phyloP scores from a whole-genome alignment of 2,329 filamentous ascomycete genomes.

The Zymoseptoria ardabiliae region DNA sequence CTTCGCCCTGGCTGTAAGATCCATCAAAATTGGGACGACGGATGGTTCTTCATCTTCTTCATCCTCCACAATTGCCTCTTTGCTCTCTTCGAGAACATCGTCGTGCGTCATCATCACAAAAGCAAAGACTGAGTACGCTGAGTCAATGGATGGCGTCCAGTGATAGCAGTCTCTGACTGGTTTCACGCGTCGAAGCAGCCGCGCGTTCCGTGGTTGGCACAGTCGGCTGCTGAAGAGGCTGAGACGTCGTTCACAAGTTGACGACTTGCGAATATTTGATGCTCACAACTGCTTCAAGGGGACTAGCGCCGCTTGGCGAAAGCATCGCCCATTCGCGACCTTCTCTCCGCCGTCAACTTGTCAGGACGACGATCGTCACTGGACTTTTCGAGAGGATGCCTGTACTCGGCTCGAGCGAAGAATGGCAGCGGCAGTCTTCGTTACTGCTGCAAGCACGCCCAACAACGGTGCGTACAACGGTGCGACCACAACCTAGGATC shows the following conservation, averaged over 20 bases:
- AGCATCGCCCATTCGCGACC: not conserved
- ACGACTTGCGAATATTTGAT: not conserved
- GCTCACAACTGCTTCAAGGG: not conserved
- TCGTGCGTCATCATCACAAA: not conserved
- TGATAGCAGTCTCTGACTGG: no score
- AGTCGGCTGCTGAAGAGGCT: no score
- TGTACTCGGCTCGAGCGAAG: constrained; percentile 71
- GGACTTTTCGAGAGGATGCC: constrained; percentile 52
- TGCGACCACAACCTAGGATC: not conserved
- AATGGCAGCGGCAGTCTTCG: constrained; percentile 84
- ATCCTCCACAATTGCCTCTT: not conserved
- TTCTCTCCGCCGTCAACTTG: not conserved
- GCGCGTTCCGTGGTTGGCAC: no score
- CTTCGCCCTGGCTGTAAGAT: constrained; percentile 33
- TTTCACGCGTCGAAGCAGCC: no score
- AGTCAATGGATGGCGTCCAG: no score
- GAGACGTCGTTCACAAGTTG: not conserved
- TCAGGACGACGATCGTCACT: not conserved
- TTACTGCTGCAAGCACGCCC: constrained; percentile 82
- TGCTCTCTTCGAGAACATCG: not conserved
- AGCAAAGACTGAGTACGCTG: not conserved
- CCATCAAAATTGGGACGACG: not conserved
- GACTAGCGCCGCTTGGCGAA: not conserved
- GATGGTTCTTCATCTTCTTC: not conserved
- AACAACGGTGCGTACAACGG: constrained; percentile 56